Evolutionary conservation across 371 early-diverging fungal species (phyloP).

Genomic region (Lichtheimia hyalospora): DNA sequence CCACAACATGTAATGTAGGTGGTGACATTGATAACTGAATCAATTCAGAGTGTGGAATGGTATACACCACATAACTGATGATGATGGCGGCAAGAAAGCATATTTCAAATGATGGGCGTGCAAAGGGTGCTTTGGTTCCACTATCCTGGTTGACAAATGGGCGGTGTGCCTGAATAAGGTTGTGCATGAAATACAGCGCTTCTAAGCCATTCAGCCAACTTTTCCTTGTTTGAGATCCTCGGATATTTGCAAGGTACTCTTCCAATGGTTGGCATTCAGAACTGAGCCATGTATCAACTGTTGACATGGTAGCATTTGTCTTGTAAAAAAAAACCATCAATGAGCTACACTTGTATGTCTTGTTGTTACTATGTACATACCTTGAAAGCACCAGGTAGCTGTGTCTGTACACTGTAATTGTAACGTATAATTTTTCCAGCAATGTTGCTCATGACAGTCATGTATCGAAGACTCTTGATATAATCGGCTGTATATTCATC

Average conservation of each 20-base stretch:
- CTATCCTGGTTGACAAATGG: slow-evolving; percentile 1
- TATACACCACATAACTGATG: slow-evolving; percentile 29
- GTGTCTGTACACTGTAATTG: slow-evolving; percentile 37
- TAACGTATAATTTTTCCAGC: slow-evolving; percentile 35
- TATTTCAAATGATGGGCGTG: slow-evolving; percentile 31
- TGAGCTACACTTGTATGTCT: too few relatives aligned
- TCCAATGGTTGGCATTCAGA: slow-evolving; percentile 6
- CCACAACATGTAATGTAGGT: slow-evolving; percentile 32
- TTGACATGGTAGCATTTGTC: slow-evolving; percentile 15
- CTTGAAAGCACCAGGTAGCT: slow-evolving; percentile 14
- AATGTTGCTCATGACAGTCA: slow-evolving; percentile 32
- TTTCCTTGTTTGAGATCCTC: neutral
- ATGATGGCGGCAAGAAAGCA: slow-evolving; percentile 36
- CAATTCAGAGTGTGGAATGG: slow-evolving; percentile 17
- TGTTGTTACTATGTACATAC: neutral
- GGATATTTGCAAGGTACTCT: neutral
- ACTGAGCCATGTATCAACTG: slow-evolving; percentile 22
- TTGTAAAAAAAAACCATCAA: neutral
- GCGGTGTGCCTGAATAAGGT: slow-evolving; percentile 4
- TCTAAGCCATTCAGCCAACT: slow-evolving; percentile 6
- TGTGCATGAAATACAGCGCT: slow-evolving; percentile 7
- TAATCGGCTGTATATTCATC: slow-evolving; percentile 12
- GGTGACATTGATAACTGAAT: slow-evolving; percentile 37
- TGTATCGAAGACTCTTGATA: slow-evolving; percentile 21
- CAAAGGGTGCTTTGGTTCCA: neutral